Base-by-base conservation (phyloP, 768 basidiomycete species). In the Tulasnella sp. region DNA sequence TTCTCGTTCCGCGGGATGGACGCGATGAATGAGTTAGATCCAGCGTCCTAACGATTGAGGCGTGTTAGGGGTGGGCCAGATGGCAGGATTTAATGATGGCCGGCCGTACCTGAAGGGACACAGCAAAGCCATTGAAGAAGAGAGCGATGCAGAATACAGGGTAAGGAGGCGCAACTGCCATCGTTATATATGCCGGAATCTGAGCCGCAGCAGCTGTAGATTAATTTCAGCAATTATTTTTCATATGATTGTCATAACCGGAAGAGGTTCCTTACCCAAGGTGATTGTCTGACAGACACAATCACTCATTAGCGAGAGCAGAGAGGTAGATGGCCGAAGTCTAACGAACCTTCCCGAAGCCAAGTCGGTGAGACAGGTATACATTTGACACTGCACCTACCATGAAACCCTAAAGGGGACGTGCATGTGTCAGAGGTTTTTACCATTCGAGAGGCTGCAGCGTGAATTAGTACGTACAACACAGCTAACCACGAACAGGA, bases 21-120 rank as follows among this genome's bases (percentile, higher is more conserved):
- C 0, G 87, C 86, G 1, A 87, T 84, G 42, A 88, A 87, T 2
- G 87, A 86, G 79, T 89, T 90, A 21, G 86, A 86, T 82, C 88
- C 88, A 24, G 89, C 87, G 72, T 89, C 87, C 86, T 88, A 77
- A 44, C 27, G 46, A 3, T 12, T 76, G 18, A 27, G 19, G 44
- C 19, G 24, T 16, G 75, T 76, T 36, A 42, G 10, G 21, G 39
- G 4, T 10, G 19, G 19, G 21, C 31, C 34, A 46, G 19, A 10
- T 24, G 10, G 24, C 12, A 52, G 14, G 14, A 0, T 38, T 19
- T 5, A 3, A 46, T 39, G 34, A 83, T 52, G 79, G 90, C 12
- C 31, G 16, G 14, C 6, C 31, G 18, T 68, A 36, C 92, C 86
- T 88, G 87, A 24, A 88, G 73, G 27, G 89, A 87, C 78, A 88